These are phyloP conservation scores for Populus alba DNA, from an alignment of 345 rosid species.

Conservation along the genomic window DNA sequence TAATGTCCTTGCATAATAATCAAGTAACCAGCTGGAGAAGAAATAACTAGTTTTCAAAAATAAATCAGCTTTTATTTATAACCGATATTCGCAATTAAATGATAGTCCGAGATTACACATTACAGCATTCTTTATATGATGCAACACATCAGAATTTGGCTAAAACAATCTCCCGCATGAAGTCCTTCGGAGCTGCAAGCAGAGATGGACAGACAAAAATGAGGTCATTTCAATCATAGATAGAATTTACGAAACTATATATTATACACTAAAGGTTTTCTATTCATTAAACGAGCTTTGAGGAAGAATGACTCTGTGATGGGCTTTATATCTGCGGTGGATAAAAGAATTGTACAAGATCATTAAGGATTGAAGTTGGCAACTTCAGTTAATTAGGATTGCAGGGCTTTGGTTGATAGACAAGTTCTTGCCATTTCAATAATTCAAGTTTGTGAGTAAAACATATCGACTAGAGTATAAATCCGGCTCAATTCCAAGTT, in stretches of 20 bases:
- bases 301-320: neutral
- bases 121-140: too few relatives aligned
- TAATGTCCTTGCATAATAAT: too few relatives aligned
- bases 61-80: neutral
- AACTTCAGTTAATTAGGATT: neutral
- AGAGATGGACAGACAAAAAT: neutral
- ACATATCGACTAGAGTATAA: neutral
- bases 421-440: neutral
- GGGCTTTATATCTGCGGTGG: neutral
- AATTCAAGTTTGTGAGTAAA: neutral
- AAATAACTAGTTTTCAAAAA: neutral
- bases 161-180: constrained; percentile 46
- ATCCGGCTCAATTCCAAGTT: neutral
- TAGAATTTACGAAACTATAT: neutral
- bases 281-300: neutral
- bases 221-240: neutral
- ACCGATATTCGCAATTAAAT: neutral
- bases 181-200: constrained; percentile 47
- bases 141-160: constrained; percentile 39
- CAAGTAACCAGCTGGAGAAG: neutral
- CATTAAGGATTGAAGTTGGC: neutral
- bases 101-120: neutral
- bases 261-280: neutral
- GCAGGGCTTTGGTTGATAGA: neutral
- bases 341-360: neutral